Evolutionary conservation across 2,329 filamentous ascomycete genomes (phyloP), one percentile per base, ranked within the genome.

Genomic region (Escovopsis weberi): DNA sequence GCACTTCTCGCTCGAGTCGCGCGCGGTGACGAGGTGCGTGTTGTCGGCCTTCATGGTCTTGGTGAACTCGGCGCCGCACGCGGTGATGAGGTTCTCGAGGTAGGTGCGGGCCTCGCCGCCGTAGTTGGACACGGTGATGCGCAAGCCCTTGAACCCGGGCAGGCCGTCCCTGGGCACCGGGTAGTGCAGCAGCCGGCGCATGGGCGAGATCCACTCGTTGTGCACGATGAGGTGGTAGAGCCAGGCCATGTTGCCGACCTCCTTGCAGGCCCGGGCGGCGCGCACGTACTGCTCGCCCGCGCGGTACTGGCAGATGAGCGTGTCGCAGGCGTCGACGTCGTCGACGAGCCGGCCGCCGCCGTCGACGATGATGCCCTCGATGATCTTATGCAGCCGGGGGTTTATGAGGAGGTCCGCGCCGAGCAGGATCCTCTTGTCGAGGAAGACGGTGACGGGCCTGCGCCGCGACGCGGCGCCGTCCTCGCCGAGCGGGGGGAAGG

Each of bases 41-140:
- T 98, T 96, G 48, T 95, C 87, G 50, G 83, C 78, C 60, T 86
- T 93, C 78, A 98, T 84, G 0, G 86, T 93, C 64, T 93, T 94
- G 28, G 91, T 98, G 57, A 86, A 96, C 47, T 83, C 80, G 8
- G 85, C 89, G 12, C 91, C 91, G 12, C 82, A 72, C 23, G 87
- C 87, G 46, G 70, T 78, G 52, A 95, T 82, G 33, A 98, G 71
- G 51, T 94, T 96, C 60, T 96, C 88, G 4, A 98, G 71, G 55
- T 96, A 98, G 41, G 86, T 79, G 38, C 91, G 79, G 12, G 91
- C 86, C 60, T 98, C 91, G 30, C 91, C 91, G 38, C 86, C 86
- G 57, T 98, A 98, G 60, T 96, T 98, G 6, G 91, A 96, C 6
- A 98, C 71, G 44, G 87, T 94, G 54, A 98, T 91, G 41, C 73